These are phyloP conservation scores for Aureobasidium musti DNA, from an alignment of 2,329 filamentous ascomycete species.

Conservation along the genomic window DNA sequence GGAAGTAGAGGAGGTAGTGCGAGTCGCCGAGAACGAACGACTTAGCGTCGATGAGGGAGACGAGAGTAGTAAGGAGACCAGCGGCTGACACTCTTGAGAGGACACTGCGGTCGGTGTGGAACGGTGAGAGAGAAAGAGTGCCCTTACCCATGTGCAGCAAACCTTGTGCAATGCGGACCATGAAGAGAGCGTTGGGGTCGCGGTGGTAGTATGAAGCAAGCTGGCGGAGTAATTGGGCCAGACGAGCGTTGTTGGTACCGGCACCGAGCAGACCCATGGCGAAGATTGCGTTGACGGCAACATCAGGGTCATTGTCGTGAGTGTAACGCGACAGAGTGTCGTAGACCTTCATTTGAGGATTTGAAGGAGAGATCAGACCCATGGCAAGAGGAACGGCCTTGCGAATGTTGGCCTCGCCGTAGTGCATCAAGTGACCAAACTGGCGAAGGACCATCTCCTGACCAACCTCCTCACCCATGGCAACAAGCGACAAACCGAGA, in stretches of 20 bases:
- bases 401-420: constrained; percentile 94
- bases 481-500: constrained; percentile 86
- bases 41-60: constrained; percentile 95
- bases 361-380: constrained; percentile 94
- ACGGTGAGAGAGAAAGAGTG: constrained; percentile 93
- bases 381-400: constrained; percentile 95
- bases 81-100: constrained; percentile 88
- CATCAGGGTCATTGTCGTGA: constrained; percentile 98
- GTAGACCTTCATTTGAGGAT: constrained; percentile 99
- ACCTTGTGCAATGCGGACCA: constrained; percentile 98
- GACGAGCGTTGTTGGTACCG: constrained; percentile 94
- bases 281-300: constrained; percentile 97
- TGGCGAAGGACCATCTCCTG: constrained; percentile 98
- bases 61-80: constrained; percentile 83
- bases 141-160: constrained; percentile 99
- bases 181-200: constrained; percentile 94
- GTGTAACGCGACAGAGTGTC: constrained; percentile 96
- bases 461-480: constrained; percentile 97
- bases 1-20: constrained; percentile 96
- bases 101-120: constrained; percentile 97
- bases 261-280: constrained; percentile 97
- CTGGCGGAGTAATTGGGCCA: constrained; percentile 91
- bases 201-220: constrained; percentile 97
- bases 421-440: constrained; percentile 98
- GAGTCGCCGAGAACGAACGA: constrained; percentile 70